These are phyloP conservation scores for Claviceps spartinae DNA, from an alignment of 2,329 filamentous ascomycete genomes.

Conservation along the genomic window DNA sequence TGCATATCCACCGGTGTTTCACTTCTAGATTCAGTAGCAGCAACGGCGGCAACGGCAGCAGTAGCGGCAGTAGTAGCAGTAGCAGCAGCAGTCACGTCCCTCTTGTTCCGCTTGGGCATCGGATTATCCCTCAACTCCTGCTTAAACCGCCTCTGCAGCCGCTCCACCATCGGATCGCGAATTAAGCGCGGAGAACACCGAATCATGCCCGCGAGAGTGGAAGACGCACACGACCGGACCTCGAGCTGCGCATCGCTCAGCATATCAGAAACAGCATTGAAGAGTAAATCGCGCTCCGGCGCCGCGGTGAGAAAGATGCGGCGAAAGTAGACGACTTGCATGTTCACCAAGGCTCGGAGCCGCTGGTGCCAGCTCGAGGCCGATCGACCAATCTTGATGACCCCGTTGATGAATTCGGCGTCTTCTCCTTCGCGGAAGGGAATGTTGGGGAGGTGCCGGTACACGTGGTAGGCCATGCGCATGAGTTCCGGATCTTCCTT, in stretches of 20 bases:
- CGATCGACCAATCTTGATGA: slow-evolving; percentile 77
- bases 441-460: slow-evolving; percentile 90
- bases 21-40: slow-evolving; percentile 42
- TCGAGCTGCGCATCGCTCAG: slow-evolving; percentile 83
- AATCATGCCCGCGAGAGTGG: slow-evolving; percentile 93
- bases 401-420: slow-evolving; percentile 65
- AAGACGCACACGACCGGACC: slow-evolving; percentile 82
- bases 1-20: slow-evolving; percentile 59
- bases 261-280: slow-evolving; percentile 92
- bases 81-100: no score
- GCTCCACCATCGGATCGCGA: slow-evolving; percentile 61
- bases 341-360: slow-evolving; percentile 87
- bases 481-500: slow-evolving; percentile 96
- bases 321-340: slow-evolving; percentile 97
- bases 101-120: slow-evolving; percentile 55
- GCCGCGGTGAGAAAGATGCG: slow-evolving; percentile 75
- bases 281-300: slow-evolving; percentile 64
- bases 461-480: slow-evolving; percentile 88
- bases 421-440: slow-evolving; percentile 82
- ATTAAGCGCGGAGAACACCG: slow-evolving; percentile 77
- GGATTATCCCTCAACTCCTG: slow-evolving; percentile 68
- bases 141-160: slow-evolving; percentile 69
- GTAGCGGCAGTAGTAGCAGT: no score
- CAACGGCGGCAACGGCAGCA: no score
- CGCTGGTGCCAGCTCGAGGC: slow-evolving; percentile 91